Base-by-base conservation (phyloP, 2,329 filamentous ascomycete genomes). In the Aureobasidium sp. region DNA sequence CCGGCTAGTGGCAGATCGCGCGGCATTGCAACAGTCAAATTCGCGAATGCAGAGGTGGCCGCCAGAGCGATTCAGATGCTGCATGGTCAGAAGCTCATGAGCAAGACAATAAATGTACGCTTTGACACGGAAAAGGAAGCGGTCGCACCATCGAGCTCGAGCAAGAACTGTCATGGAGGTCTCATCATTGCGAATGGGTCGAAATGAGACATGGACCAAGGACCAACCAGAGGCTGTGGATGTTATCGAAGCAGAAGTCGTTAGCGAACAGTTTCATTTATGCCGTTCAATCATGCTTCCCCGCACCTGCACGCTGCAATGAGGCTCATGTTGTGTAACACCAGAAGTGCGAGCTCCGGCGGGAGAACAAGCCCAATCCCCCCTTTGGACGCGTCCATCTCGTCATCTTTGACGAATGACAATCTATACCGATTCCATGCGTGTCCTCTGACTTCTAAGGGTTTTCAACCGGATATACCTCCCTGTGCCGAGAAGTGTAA, bases 161-260 rank as follows among this genome's bases (percentile, higher is more conserved):
- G 25, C 59, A 53, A 52, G 20, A 42, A 5, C 36, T 27, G 11
- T 11, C 20, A 25, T 8, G 49, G 27, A 4, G 51, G 51, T 17
- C 60, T 52, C 27, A 62, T 56, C 41, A 56, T 62, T n/a, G 60
- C 60, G 34, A 62, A 62, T 41, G 60, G 60, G 11, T 62, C 60
- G 7, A 25, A 58, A 29, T 58, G 42, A 58, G 20, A 56, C 39
- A 56, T 31, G 20, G 3, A n/a, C 37, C 20, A 49, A 20, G 31
- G 8, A 56, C 39, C 52, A 56, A 56, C 25, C 27, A 44, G 37
- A 39, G 31, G 9, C 20, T 31, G 34, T 7, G 53, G 9, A 22
- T 47, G 41, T n/a, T 36, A 47, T 58, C 20, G n/a, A 14, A 9
- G 29, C 9, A 42, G 39, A 9, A 56, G 5, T 14, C 15, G 12